Evolutionary conservation across 176 grass and related monocot species (phyloP), one percentile per base, ranked within the genome.

Genomic region (Panicum miliaceum): DNA sequence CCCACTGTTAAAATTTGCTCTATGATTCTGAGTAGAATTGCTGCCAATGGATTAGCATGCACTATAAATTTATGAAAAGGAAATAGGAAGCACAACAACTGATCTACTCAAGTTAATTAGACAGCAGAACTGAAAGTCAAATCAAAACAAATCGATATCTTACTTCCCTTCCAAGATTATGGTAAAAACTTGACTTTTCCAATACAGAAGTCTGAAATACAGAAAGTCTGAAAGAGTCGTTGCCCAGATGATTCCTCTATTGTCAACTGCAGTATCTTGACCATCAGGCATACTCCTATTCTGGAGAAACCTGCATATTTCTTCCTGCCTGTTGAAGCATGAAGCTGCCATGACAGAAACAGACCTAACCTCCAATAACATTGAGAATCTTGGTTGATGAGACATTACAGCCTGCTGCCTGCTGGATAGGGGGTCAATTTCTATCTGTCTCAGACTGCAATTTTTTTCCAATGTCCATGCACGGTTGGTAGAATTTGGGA

Each of bases 91-190:
- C 29, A 67, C 23, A 9, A 14, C 0, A 69, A 42, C 53, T 14
- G 27, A 6, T 22, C 34, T 29, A 43, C 7, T 65, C 22, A 7
- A 41, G 32, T 20, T n/a, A 22, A 68, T 68, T 84, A 38, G 59
- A 65, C 32, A 4, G 58, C 14, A 38, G 22, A 52, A 29, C 22
- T 75, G 43, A 75, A 75, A 41, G 22, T 61, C 25, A 23, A 68
- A 79, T 79, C 59, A n/a, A 32, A 32, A 32, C 29, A 32, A 64
- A 59, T 59, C 54, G 54, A 57, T 75, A 38, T 27, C 45, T 84
- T 56, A 6, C 59, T 67, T 84, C 46, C 46, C 47, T 76, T 67
- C 72, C 23, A 76, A 84, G 41, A 46, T 23, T 26, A 20, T 54
- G 45, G 35, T 1, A 15, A 65, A 75, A 46, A 43, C 45, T 76